phyloP scores from a whole-genome alignment of 2,329 filamentous ascomycete species.

The Metarhizium brunneum region DNA sequence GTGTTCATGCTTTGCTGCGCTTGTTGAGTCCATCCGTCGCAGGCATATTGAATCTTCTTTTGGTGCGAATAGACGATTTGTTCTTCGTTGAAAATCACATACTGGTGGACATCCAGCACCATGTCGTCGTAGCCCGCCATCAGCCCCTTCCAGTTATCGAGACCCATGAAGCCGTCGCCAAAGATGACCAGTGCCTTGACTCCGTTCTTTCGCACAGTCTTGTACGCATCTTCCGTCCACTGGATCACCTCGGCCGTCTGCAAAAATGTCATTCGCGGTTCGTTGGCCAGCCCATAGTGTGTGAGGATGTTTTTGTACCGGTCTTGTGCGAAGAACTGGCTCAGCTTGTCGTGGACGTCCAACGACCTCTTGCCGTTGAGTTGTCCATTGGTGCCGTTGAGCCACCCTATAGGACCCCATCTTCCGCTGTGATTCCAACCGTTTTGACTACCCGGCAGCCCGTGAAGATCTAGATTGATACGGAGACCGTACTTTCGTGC shows the following conservation, averaged over 20 bases:
- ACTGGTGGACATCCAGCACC: constrained; percentile 94
- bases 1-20: constrained; percentile 62
- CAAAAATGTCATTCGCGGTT: constrained; percentile 78
- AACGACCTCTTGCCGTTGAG: constrained; percentile 73
- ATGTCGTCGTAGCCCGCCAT: constrained; percentile 63
- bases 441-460: constrained; percentile 87
- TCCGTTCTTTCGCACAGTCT: constrained; percentile 67
- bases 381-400: constrained; percentile 79
- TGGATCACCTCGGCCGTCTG: constrained; percentile 55
- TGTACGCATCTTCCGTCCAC: constrained; percentile 71
- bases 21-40: constrained; percentile 77
- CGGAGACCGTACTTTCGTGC: constrained; percentile 84
- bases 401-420: constrained; percentile 73
- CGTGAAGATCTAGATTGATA: constrained; percentile 88
- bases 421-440: constrained; percentile 95
- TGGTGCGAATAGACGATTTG: constrained; percentile 77
- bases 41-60: constrained; percentile 80
- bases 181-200: constrained; percentile 68
- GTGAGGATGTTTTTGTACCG: constrained; percentile 87
- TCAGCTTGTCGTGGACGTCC: constrained; percentile 78
- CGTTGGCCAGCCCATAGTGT: constrained; percentile 92
- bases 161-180: constrained; percentile 89
- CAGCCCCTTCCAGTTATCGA: constrained; percentile 82
- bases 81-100: constrained; percentile 91
- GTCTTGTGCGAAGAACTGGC: constrained; percentile 85